Evolutionary conservation across 352 stramenopile species (phyloP), one percentile per base, ranked within the genome.

Genomic region (Globisporangium camurandrum): DNA sequence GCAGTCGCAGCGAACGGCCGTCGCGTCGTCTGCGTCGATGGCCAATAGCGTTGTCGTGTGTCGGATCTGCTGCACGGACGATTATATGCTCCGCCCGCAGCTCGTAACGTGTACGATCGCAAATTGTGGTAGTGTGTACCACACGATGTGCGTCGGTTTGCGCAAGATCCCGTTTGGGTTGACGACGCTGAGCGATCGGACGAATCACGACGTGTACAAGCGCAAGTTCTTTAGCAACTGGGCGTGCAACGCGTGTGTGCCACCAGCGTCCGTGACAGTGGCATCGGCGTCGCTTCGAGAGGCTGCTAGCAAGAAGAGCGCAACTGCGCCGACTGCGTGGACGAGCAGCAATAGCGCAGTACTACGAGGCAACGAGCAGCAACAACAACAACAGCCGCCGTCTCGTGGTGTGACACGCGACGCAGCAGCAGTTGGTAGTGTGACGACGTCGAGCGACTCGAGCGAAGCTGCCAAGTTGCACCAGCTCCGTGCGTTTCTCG

Each of bases 211-310:
- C 8, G 67, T 84, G 4, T 93, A 93, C 33, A 62, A 90, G 8
- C 88, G 86, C 46, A 93, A 93, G 57, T 90, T 87, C 59, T 90
- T 93, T 28, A 84, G 66, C 22, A 65, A 57, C 0, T 93, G 81
- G 81, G 69, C 84, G 44, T 93, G 81, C 42, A 65, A 88, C 46
- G 51, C 52, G 1, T 93, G 81, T 22, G 45, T 61, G 12, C 49
- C 69, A 11, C 56, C 66, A 19, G 67, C 67, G n/a, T 38, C 76
- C 26, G 70, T 81, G 22, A n/a, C n/a, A n/a, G n/a, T n/a, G n/a
- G n/a, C n/a, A n/a, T n/a, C n/a, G n/a, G n/a, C n/a, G n/a, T n/a
- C n/a, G n/a, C n/a, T n/a, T n/a, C n/a, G n/a, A n/a, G n/a, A n/a
- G n/a, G n/a, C n/a, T n/a, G n/a, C n/a, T n/a, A n/a, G n/a, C n/a